These are phyloP conservation scores for Huntiella abstrusa DNA, from an alignment of 2,329 filamentous ascomycete species.

Conservation along the genomic window DNA sequence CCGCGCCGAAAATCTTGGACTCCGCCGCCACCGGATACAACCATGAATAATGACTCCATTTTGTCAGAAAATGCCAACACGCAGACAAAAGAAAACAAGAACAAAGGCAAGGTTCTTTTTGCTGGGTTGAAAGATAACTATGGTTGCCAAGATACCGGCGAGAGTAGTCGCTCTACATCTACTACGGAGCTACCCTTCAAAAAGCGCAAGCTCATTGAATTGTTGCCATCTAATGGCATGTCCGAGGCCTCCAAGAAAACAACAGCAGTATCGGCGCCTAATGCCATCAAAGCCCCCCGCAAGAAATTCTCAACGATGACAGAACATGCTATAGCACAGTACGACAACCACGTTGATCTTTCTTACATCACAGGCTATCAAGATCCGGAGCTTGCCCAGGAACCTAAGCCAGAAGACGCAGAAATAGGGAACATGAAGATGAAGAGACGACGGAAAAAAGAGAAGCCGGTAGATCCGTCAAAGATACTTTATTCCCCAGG, in stretches of 20 bases:
- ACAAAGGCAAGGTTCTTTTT: neutral
- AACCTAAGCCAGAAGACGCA: conserved; percentile 4
- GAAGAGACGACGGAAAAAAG: conserved; percentile 18
- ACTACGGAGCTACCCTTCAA: neutral
- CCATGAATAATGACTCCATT: neutral
- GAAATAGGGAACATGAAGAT: conserved; percentile 13
- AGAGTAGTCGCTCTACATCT: neutral
- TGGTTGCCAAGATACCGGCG: neutral
- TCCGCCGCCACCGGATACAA: neutral
- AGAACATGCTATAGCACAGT: conserved; percentile 10
- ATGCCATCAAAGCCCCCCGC: conserved; percentile 7
- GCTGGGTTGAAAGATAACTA: neutral
- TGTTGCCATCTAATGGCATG: neutral
- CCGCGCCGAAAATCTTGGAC: conserved; percentile 6
- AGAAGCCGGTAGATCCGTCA: conserved; percentile 15
- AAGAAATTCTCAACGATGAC: conserved; percentile 9
- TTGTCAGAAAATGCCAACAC: too few species aligned
- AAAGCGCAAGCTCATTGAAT: neutral
- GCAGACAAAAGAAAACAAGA: neutral
- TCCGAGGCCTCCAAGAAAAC: too few species aligned
- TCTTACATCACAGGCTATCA: conserved; percentile 9
- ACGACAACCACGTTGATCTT: conserved; percentile 10
- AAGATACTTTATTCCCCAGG: conserved; percentile 44
- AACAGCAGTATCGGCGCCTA: too few species aligned
- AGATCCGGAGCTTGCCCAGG: conserved; percentile 7